Evolutionary conservation across 192 early-diverging fungal species (phyloP).

Genomic region (Umbelopsis sp.): DNA sequence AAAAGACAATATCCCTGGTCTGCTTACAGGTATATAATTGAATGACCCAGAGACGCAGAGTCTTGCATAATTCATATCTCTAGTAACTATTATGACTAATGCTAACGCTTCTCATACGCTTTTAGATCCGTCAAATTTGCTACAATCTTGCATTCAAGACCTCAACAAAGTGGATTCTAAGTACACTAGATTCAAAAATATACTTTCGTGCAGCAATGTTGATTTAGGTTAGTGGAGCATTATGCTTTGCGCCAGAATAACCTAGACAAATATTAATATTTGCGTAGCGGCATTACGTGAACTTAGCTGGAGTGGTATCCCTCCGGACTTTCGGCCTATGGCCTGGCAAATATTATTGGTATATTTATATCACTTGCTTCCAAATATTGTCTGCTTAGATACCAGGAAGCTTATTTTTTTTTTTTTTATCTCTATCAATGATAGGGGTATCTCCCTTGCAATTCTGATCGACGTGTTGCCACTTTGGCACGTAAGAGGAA

Average conservation of each 20-base stretch:
- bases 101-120: neutral
- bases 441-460: slow-evolving; percentile 88
- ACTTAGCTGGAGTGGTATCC: slow-evolving; percentile 94
- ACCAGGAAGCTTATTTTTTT: neutral
- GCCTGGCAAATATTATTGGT: slow-evolving; percentile 95
- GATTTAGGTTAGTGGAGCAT: slow-evolving; percentile 57
- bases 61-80: neutral
- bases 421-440: neutral
- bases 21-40: slow-evolving; percentile 1
- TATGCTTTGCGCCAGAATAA: neutral
- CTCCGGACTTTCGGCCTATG: slow-evolving; percentile 78
- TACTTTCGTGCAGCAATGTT: slow-evolving; percentile 59
- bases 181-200: slow-evolving; percentile 52
- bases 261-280: neutral
- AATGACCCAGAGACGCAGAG: neutral
- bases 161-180: slow-evolving; percentile 29
- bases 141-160: slow-evolving; percentile 9
- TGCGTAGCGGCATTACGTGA: slow-evolving; percentile 67
- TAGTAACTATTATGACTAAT: no score
- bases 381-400: neutral
- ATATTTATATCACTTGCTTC: slow-evolving; percentile 2
- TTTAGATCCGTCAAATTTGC: slow-evolving; percentile 39
- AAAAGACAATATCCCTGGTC: slow-evolving; percentile 18
- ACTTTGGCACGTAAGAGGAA: slow-evolving; percentile 88
- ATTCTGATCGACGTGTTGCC: slow-evolving; percentile 78